Evolutionary conservation across 2,329 filamentous ascomycete genomes (phyloP).

Genomic region (Fusarium humuli): DNA sequence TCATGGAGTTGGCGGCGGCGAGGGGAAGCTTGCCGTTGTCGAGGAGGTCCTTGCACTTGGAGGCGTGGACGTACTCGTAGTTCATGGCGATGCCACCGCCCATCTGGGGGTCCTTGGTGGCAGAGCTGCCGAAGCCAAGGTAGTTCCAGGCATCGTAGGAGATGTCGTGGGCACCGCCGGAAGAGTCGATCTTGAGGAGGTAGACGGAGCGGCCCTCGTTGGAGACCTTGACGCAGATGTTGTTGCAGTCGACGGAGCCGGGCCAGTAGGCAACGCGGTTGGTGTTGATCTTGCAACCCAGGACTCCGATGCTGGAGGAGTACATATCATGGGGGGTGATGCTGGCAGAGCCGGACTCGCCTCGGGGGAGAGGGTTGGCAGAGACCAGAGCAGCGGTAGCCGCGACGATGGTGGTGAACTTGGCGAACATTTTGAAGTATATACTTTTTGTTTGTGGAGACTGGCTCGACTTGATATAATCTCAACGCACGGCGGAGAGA

Average conservation of each 20-base stretch:
- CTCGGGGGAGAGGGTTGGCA: slow-evolving; percentile 45
- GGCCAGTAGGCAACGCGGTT: slow-evolving; percentile 73
- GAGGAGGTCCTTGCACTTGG: slow-evolving; percentile 63
- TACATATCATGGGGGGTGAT: slow-evolving; percentile 68
- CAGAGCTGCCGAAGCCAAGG: slow-evolving; percentile 63
- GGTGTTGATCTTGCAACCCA: slow-evolving; percentile 70
- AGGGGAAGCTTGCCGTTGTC: slow-evolving; percentile 64
- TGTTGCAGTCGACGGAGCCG: slow-evolving; percentile 62
- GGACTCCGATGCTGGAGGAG: slow-evolving; percentile 67
- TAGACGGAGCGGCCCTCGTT: slow-evolving; percentile 62
- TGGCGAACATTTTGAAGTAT: slow-evolving; percentile 47
- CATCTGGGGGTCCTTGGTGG: slow-evolving; percentile 56
- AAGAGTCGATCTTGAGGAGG: slow-evolving; percentile 69
- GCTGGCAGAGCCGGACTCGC: slow-evolving; percentile 47
- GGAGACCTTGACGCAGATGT: slow-evolving; percentile 67
- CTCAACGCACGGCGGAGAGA: slow-evolving; percentile 49
- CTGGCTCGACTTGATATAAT: slow-evolving; percentile 45
- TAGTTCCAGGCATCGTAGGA: slow-evolving; percentile 72
- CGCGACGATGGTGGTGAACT: slow-evolving; percentile 49
- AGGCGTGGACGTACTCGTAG: slow-evolving; percentile 61
- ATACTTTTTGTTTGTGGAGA: slow-evolving; percentile 34
- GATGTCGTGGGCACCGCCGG: slow-evolving; percentile 68
- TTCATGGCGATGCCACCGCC: slow-evolving; percentile 65
- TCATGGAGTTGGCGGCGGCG: slow-evolving; percentile 67
- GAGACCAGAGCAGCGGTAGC: slow-evolving; percentile 47